Conservation (phyloP, 805 yeast species). For the Metschnikowia gruessii region DNA sequence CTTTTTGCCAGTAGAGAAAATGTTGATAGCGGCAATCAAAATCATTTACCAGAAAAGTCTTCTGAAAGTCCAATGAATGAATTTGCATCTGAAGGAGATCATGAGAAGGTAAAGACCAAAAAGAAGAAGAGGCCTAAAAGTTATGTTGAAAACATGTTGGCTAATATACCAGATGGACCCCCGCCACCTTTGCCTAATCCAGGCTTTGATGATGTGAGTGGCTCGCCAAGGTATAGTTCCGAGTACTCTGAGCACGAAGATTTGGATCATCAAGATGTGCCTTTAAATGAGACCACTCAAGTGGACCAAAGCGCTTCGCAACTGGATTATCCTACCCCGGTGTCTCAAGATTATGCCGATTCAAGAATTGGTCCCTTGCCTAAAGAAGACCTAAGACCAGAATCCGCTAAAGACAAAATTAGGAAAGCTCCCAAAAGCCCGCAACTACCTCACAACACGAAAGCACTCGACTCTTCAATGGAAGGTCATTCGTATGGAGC, state of each 20-base stretch:
- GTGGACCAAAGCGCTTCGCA: neutral
- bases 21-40: too few relatives aligned
- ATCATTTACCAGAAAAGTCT: too few relatives aligned
- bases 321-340: neutral
- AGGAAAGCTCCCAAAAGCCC: neutral
- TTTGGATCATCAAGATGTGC: neutral
- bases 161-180: conserved; percentile 18
- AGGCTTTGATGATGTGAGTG: neutral
- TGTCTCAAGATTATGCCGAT: neutral
- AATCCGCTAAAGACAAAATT: neutral
- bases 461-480: neutral
- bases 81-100: neutral
- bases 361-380: neutral
- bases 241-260: neutral
- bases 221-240: neutral
- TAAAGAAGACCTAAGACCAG: neutral
- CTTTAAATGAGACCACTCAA: neutral
- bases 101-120: conserved; percentile 13
- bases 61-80: neutral
- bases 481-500: neutral
- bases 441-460: neutral
- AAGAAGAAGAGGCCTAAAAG: conserved; percentile 15
- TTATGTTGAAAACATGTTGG: conserved; percentile 10
- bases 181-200: conserved; percentile 15
- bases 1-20: too few relatives aligned